phyloP scores from a whole-genome alignment of 2,329 filamentous ascomycete genomes.

The Fusarium illudens region DNA sequence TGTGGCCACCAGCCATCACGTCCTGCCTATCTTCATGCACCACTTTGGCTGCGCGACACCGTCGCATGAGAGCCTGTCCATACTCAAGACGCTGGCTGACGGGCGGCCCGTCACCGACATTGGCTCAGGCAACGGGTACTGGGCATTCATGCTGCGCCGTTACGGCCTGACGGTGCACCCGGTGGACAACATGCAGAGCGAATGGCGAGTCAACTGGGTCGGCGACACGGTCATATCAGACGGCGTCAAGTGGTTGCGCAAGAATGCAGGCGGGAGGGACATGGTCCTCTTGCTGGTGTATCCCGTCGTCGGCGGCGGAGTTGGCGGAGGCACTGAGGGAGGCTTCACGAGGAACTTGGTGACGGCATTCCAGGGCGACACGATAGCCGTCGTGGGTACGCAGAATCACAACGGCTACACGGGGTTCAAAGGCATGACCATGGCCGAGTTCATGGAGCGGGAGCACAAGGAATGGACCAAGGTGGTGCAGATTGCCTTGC shows the following conservation, averaged over 20 bases:
- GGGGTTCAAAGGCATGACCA: slow-evolving; percentile 68
- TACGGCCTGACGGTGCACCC: slow-evolving; percentile 64
- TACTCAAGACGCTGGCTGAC: slow-evolving; percentile 65
- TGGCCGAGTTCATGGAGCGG: slow-evolving; percentile 71
- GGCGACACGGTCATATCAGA: slow-evolving; percentile 70
- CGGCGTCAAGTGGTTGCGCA: slow-evolving; percentile 65
- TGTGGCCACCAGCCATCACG: slow-evolving; percentile 68
- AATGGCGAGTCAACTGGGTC: slow-evolving; percentile 76
- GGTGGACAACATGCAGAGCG: slow-evolving; percentile 73
- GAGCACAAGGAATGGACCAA: slow-evolving; percentile 67
- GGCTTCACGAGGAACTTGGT: slow-evolving; percentile 72
- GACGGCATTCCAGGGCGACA: slow-evolving; percentile 68
- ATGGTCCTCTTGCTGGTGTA: slow-evolving; percentile 76
- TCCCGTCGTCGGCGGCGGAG: slow-evolving; percentile 70
- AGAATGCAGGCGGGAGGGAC: slow-evolving; percentile 58
- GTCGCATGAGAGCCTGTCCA: slow-evolving; percentile 69
- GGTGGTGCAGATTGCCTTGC: slow-evolving; percentile 71
- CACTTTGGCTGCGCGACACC: slow-evolving; percentile 80
- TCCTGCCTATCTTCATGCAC: slow-evolving; percentile 78
- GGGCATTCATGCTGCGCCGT: slow-evolving; percentile 73
- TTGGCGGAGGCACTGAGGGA: slow-evolving; percentile 70
- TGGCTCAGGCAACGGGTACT: slow-evolving; percentile 78
- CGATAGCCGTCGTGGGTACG: slow-evolving; percentile 75
- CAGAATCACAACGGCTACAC: slow-evolving; percentile 81
- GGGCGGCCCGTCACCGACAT: slow-evolving; percentile 68